Evolutionary conservation across 345 rosid genomes (phyloP), one percentile per base, ranked within the genome.

Genomic region (Moricandia arvensis): DNA sequence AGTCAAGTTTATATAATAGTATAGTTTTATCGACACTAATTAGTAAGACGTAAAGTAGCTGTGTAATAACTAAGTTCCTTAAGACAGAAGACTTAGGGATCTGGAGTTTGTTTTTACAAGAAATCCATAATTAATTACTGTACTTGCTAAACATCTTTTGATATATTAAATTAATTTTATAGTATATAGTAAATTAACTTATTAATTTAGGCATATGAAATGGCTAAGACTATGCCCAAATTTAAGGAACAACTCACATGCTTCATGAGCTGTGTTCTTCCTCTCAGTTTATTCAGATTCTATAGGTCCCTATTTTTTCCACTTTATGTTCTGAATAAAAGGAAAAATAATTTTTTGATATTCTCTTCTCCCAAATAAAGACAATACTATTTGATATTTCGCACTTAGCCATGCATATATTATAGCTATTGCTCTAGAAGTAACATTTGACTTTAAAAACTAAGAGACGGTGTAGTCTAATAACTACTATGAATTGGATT

Each of bases 81-180:
- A n/a, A 71, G 81, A 78, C 81, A 72, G 45, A 66, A 66, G 76
- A 66, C 55, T 58, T 78, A 59, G 81, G 81, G 73, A 72, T 60
- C 73, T 66, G 77, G 68, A 72, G 24, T 66, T 72, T 72, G 72
- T 72, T 59, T 60, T 38, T 72, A 59, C 63, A 78, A 72, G 81
- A 72, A 78, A 78, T 72, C 26, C 45, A 59, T 66, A 73, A 72
- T 71, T 72, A 55, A 35, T 24, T 38, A 72, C 73, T 78, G 81
- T 66, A 69, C 29, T 65, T 58, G 15, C 69, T 69, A 69, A 41
- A 62, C 72, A 65, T 77, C 41, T 69, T 70, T 34, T n/a, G n/a
- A n/a, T n/a, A n/a, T n/a, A n/a, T n/a, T n/a, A n/a, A n/a, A n/a
- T n/a, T n/a, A n/a, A n/a, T n/a, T n/a, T n/a, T n/a, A n/a, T n/a